Conservation (phyloP, 352 stramenopile genomes). For the Phytophthora boehmeriae region DNA sequence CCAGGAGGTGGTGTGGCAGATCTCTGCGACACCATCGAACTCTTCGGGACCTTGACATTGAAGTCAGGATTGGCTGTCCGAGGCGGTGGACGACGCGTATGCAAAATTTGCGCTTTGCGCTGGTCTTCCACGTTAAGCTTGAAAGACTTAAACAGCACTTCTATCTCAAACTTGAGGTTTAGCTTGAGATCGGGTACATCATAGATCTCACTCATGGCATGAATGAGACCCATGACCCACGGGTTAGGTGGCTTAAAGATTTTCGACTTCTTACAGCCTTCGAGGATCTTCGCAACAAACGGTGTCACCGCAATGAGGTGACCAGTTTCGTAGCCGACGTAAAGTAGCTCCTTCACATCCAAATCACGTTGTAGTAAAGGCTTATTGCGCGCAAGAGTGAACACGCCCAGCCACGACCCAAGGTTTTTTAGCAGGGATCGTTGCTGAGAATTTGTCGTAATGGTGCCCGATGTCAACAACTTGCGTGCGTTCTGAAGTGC, state of each 20-base stretch:
- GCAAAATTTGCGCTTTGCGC: conserved; percentile 93
- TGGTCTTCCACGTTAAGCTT: conserved; percentile 97
- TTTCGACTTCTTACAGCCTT: conserved; percentile 97
- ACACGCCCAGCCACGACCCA: conserved; percentile 98
- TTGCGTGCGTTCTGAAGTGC: conserved; percentile 97
- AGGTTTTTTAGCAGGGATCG: conserved; percentile 99
- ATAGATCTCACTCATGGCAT: conserved; percentile 98
- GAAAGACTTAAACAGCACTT: conserved; percentile 99
- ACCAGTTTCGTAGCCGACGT: conserved; percentile 95
- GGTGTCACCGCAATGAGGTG: conserved; percentile 98
- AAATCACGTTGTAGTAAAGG: conserved; percentile 97
- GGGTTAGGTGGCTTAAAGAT: conserved; percentile 99
- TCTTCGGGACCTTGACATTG: conserved; percentile 94
- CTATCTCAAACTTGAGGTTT: conserved; percentile 99
- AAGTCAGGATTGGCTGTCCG: conserved; percentile 99
- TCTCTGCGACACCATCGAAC: conserved; percentile 37
- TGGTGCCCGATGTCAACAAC: conserved; percentile 96
- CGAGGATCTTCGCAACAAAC: conserved; percentile 98
- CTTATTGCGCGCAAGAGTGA: conserved; percentile 98
- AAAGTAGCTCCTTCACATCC: conserved; percentile 98
- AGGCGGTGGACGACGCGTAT: conserved; percentile 87
- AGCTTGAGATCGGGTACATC: conserved; percentile 99
- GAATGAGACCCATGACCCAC: conserved; percentile 99
- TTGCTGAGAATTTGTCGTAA: conserved; percentile 98
- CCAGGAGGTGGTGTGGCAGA: conserved; percentile 66